phyloP scores from a whole-genome alignment of 768 basidiomycete species.

The Rhizopogon sp. region DNA sequence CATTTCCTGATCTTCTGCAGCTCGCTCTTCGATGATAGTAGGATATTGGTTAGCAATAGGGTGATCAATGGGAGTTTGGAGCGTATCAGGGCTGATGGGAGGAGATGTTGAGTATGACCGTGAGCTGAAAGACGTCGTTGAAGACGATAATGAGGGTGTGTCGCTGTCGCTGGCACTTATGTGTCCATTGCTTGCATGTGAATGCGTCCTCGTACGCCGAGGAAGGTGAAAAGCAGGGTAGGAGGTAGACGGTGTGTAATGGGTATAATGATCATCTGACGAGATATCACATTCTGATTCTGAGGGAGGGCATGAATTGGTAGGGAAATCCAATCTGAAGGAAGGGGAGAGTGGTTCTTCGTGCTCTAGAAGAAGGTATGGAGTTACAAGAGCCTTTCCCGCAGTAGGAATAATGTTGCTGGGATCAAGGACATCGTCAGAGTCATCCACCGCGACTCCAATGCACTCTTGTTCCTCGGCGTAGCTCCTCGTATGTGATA shows the following conservation, averaged over 20 bases:
- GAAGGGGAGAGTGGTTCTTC: constrained; percentile 26
- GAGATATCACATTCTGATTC: constrained; percentile 31
- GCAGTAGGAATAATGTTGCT: constrained; percentile 8
- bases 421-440: constrained; percentile 25
- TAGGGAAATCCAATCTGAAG: constrained; percentile 12
- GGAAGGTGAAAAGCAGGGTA: constrained; percentile 29
- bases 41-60: constrained; percentile 19
- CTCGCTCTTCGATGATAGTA: constrained; percentile 35
- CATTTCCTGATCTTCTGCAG: constrained; percentile 14
- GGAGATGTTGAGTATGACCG: constrained; percentile 23
- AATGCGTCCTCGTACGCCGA: constrained; percentile 23
- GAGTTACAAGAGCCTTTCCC: constrained; percentile 6
- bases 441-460: constrained; percentile 22
- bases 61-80: constrained; percentile 30
- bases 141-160: constrained; percentile 45
- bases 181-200: constrained; percentile 21
- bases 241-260: constrained; percentile 14
- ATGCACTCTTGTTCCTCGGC: constrained; percentile 22
- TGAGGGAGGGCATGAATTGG: constrained; percentile 16
- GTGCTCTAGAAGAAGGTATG: constrained; percentile 26
- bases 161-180: constrained; percentile 35
- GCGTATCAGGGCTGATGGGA: constrained; percentile 27
- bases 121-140: constrained; percentile 33
- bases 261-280: constrained; percentile 22
- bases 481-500: constrained; percentile 17